Evolutionary conservation across 2,329 filamentous ascomycete species (phyloP), one percentile per base, ranked within the genome.

Genomic region (Pyrenochaeta sp.): DNA sequence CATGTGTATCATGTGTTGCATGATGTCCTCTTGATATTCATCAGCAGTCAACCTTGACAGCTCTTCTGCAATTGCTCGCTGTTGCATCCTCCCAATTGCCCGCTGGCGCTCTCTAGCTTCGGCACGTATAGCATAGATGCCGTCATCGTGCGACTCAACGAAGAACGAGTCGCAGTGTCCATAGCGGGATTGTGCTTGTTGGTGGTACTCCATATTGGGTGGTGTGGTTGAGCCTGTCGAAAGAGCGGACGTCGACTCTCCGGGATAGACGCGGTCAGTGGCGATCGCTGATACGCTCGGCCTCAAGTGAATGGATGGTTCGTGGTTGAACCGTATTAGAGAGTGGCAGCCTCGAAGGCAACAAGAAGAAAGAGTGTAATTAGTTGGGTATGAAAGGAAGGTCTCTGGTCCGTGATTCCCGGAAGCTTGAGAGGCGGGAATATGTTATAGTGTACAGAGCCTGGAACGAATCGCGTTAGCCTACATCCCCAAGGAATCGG

Each of bases 1-100:
- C 94, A 99, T 97, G 73, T 91, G 86, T 77, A 92, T 87, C 91
- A 97, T 95, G 81, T 98, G 94, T 74, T 90, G 86, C 81, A 98
- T 88, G 76, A 97, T 90, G 77, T 98, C 94, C 78, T 97, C 92
- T 69, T 96, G 87, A 76, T 98, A 97, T 81, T 97, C 93, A 54
- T 96, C 92, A 60, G 88, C 89, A 49, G 93, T 92, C 68, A 91
- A 83, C 68, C 89, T 88, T 45, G 93, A 97, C 66, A 98, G 86
- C 77, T 98, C 92, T 74, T 93, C 91, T 60, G 90, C 93, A 69
- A 98, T 90, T 66, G 90, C 90, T 74, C 94, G 91, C 79, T 97
- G 94, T 72, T 89, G 88, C 80, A 94, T 88, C 74, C 91, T 88
- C 59, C 91, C 90, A 69, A 95, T 82, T 73, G 92, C 86, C 79